phyloP scores from a whole-genome alignment of 2,329 filamentous ascomycete genomes.

The Colletotrichum noveboracense region DNA sequence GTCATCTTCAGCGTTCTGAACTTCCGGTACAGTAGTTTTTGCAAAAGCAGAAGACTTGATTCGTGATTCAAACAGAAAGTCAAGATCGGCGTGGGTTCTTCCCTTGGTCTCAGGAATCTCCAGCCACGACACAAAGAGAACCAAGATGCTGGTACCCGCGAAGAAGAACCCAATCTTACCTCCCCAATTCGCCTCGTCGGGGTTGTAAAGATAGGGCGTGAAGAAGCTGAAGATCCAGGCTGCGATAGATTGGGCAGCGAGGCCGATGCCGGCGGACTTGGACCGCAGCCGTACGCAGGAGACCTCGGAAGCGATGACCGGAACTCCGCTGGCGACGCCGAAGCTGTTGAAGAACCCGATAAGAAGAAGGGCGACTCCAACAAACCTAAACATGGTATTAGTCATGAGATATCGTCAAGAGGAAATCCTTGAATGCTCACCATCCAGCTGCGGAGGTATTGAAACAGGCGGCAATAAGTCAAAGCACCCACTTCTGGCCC shows the following conservation, averaged over 20 bases:
- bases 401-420: accelerated
- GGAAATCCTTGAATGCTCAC: neutral
- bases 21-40: neutral
- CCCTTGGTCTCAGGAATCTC: neutral
- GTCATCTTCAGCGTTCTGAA: neutral
- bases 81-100: neutral
- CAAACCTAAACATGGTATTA: neutral
- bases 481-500: too few relatives aligned
- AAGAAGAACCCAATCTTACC: constrained; percentile 22
- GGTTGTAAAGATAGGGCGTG: constrained; percentile 7
- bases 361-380: neutral
- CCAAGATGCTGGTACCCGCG: neutral
- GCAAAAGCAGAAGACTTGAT: neutral
- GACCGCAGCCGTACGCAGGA: neutral
- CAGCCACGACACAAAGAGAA: neutral
- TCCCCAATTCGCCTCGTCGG: constrained; percentile 23
- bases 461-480: constrained; percentile 2
- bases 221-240: neutral
- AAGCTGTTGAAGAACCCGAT: constrained; percentile 3
- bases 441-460: neutral
- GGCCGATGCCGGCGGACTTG: neutral
- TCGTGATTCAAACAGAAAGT: neutral
- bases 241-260: neutral
- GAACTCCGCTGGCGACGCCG: neutral
- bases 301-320: neutral